Base-by-base conservation (phyloP, 1,139 yeast genomes). In the Saccharomycopsis hybrid region DNA sequence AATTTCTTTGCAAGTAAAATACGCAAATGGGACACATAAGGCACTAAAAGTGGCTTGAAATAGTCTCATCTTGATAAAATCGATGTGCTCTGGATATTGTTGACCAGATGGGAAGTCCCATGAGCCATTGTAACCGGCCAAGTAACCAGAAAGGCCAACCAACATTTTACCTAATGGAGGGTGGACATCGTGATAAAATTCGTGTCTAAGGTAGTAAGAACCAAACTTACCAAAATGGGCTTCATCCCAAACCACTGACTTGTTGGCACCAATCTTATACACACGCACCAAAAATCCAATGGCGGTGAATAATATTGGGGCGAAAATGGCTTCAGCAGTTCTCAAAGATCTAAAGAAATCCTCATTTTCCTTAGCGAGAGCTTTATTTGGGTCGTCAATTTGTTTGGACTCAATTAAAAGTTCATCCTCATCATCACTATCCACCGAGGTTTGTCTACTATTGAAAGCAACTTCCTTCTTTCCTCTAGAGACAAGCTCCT, bases 101-200 rank as follows among this genome's bases (percentile, higher is more conserved):
- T 79, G 78, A 52, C 98, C 97, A 49, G 95, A 84, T 46, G 89
- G 90, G 71, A 94, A 94, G 61, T 83, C 94, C 82, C 94, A 94
- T 2, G 95, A 82, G 39, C 98, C 98, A 65, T 92, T 86, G 72
- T 89, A 92, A 45, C 95, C 95, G 37, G 97, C 97, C 57, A 94
- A 63, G 62, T 85, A 89, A 13, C 98, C 99, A 11, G 96, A 86
- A 41, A 94, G 73, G 1, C 97, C 99, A 57, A 90, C 90, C 56
- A 94, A 76, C 96, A 94, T 89, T 68, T 94, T 94, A 38, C 97
- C 98, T 60, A 94, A 77, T 1, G 98, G 98, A 49, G 99, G 99
- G 67, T 92, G 99, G 53, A 92, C 98, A 69, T 92, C 99, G 65
- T 89, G 96, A 67, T 90, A 90, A 65, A 89, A 90, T 61, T 89